Conservation (phyloP, 2,329 filamentous ascomycete genomes). For the Stemphylium lycopersici region DNA sequence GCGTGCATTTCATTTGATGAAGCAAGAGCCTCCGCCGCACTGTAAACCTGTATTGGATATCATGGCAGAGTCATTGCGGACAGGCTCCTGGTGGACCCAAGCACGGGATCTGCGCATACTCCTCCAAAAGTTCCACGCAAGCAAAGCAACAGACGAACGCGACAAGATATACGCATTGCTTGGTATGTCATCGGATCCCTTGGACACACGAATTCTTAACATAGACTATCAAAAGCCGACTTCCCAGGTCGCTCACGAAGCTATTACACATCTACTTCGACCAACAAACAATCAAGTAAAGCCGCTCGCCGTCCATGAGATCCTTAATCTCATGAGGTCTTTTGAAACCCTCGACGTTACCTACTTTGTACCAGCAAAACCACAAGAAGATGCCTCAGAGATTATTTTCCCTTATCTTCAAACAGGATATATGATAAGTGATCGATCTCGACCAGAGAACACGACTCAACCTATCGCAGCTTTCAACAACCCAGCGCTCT, state of each 20-base stretch:
- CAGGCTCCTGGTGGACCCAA: constrained; percentile 27
- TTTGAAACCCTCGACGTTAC: neutral
- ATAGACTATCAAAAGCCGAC: neutral
- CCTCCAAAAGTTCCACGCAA: constrained; percentile 22
- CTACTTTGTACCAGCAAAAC: neutral
- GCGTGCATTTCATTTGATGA: constrained; percentile 8
- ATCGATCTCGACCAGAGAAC: neutral
- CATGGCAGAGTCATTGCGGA: constrained; percentile 21
- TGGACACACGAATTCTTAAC: neutral
- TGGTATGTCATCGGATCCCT: constrained; percentile 25
- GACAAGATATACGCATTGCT: constrained; percentile 31
- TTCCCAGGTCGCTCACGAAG: neutral
- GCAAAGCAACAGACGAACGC: constrained; percentile 23
- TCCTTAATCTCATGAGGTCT: neutral
- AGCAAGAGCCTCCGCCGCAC: neutral
- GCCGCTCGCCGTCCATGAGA: neutral
- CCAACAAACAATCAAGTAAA: neutral
- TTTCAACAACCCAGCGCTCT: neutral
- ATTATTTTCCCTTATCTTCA: neutral
- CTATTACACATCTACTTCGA: neutral
- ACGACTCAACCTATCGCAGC: neutral
- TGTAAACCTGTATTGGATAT: constrained; percentile 29
- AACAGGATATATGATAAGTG: neutral
- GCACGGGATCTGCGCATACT: constrained; percentile 21
- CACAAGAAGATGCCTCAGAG: neutral